Evolutionary conservation across 2,329 filamentous ascomycete genomes (phyloP).

Genomic region (Elsinoe arachidis): DNA sequence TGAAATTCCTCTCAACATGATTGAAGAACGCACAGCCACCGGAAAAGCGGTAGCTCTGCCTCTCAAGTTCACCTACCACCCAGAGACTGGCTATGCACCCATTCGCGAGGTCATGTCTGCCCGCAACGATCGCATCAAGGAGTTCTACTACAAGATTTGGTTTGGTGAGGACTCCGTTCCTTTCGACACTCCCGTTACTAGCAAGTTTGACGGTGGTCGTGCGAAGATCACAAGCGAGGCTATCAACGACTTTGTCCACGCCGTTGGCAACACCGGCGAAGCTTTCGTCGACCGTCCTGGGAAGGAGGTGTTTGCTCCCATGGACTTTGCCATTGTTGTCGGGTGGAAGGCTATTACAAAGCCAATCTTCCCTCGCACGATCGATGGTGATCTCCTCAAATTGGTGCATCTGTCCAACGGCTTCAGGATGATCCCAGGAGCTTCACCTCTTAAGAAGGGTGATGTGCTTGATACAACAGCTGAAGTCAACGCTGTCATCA

Average conservation of each 20-base stretch:
- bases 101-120: slow-evolving; percentile 94
- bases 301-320: slow-evolving; percentile 88
- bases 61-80: slow-evolving; percentile 85
- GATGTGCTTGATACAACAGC: slow-evolving; percentile 88
- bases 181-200: slow-evolving; percentile 75
- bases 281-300: slow-evolving; percentile 93
- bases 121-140: slow-evolving; percentile 96
- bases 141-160: slow-evolving; percentile 98
- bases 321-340: slow-evolving; percentile 61
- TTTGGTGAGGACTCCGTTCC: slow-evolving; percentile 80
- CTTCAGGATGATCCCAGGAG: slow-evolving; percentile 96
- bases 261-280: slow-evolving; percentile 94
- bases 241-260: slow-evolving; percentile 98
- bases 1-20: slow-evolving; percentile 80
- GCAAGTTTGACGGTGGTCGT: slow-evolving; percentile 82
- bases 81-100: slow-evolving; percentile 93
- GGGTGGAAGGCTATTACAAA: slow-evolving; percentile 87
- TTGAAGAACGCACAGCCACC: slow-evolving; percentile 84
- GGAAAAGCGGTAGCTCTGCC: slow-evolving; percentile 74
- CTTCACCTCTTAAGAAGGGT: slow-evolving; percentile 88
- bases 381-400: slow-evolving; percentile 92
- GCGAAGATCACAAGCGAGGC: slow-evolving; percentile 81
- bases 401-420: slow-evolving; percentile 94
- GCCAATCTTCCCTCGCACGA: slow-evolving; percentile 93
- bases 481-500: slow-evolving; percentile 94